phyloP scores from a whole-genome alignment of 2,329 filamentous ascomycete genomes.

The Monascus ruber region DNA sequence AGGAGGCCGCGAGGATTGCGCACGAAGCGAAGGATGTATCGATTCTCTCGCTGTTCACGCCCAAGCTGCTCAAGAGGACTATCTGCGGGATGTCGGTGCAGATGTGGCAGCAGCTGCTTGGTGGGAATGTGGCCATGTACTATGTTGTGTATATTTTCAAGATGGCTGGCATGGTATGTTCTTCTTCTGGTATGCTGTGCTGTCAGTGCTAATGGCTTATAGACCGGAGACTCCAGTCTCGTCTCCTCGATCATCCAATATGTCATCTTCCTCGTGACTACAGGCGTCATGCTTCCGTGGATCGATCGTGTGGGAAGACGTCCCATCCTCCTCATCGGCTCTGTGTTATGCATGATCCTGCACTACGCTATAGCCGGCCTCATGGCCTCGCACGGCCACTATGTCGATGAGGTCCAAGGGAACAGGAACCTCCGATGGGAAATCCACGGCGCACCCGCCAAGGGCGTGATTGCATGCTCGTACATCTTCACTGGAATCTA shows the following conservation, averaged over 20 bases:
- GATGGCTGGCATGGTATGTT: constrained; percentile 43
- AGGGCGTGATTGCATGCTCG: constrained; percentile 53
- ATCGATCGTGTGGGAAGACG: constrained; percentile 42
- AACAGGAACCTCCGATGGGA: constrained; percentile 37
- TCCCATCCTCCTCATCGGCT: constrained; percentile 36
- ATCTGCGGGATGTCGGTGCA: constrained; percentile 39
- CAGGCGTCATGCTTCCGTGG: constrained; percentile 38
- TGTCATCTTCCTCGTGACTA: constrained; percentile 45
- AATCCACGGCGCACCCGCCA: constrained; percentile 40
- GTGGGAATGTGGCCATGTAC: constrained; percentile 48
- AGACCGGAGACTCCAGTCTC: constrained; percentile 31
- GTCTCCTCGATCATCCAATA: constrained; percentile 48
- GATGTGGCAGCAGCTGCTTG: constrained; percentile 47
- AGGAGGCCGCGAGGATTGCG: constrained; percentile 20
- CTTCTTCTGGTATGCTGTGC: not conserved
- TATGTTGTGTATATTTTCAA: constrained; percentile 51
- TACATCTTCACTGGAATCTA: constrained; percentile 39
- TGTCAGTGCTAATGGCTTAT: not conserved
- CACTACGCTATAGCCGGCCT: constrained; percentile 46
- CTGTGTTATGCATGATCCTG: constrained; percentile 34
- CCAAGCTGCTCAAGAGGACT: constrained; percentile 29
- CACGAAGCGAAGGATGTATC: constrained; percentile 22
- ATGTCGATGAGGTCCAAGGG: constrained; percentile 34
- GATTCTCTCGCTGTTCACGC: constrained; percentile 36
- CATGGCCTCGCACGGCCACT: constrained; percentile 38